These are phyloP conservation scores for Sicyos edulis DNA, from an alignment of 306 rosid genomes.

Conservation along the genomic window DNA sequence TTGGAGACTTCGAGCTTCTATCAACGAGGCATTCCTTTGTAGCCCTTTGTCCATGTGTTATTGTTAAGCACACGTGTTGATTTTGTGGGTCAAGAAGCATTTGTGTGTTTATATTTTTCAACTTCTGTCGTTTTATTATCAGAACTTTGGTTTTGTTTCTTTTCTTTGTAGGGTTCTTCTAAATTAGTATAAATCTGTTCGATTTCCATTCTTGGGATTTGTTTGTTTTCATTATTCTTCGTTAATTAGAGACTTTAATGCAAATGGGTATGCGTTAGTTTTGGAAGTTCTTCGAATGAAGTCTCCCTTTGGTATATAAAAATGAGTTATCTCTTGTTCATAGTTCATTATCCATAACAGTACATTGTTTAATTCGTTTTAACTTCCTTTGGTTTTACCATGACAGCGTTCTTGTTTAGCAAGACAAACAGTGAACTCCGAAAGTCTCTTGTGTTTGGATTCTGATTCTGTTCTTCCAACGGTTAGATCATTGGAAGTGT, in stretches of 20 bases:
- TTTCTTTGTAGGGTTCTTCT: background rate
- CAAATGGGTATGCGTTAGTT: background rate
- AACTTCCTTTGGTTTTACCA: constrained; percentile 24
- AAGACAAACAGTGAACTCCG: constrained; percentile 50
- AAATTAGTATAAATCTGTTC: background rate
- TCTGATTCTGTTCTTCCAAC: constrained; percentile 50
- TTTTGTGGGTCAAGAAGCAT: too few species aligned
- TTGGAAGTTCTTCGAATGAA: too few species aligned
- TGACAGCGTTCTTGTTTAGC: constrained; percentile 63
- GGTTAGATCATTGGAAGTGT: constrained; percentile 38
- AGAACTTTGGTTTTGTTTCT: background rate
- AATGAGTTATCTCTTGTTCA: background rate
- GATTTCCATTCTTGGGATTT: background rate
- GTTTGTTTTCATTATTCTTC: background rate
- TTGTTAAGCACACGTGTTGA: too few species aligned
- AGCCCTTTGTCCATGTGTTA: too few species aligned
- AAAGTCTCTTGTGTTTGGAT: constrained; percentile 47
- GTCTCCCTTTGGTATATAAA: background rate
- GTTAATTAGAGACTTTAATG: constrained; percentile 13
- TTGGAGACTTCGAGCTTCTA: too few species aligned
- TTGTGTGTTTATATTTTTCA: background rate
- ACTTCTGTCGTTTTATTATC: too few species aligned
- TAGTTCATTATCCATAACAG: too few species aligned
- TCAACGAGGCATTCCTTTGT: too few species aligned
- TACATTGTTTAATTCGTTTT: background rate